These are phyloP conservation scores for Coniosporium apollinis DNA, from an alignment of 495 filamentous ascomycete genomes.

Conservation along the genomic window DNA sequence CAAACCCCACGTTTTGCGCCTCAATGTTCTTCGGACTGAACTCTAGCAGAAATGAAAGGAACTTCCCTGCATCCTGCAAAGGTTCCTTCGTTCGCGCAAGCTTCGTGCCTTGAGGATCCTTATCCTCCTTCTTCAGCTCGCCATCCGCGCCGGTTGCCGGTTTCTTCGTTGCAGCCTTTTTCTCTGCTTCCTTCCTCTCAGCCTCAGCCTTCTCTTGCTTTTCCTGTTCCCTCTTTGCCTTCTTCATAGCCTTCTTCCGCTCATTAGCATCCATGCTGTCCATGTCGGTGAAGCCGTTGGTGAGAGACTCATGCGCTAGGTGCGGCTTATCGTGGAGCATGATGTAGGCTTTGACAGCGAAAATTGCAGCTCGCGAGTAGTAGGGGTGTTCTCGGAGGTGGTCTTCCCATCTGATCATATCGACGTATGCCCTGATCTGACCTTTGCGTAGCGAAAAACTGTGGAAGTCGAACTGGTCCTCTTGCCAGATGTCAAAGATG, in stretches of 20 bases:
- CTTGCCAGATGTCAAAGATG: slow-evolving; percentile 93
- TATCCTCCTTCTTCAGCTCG: slow-evolving; percentile 58
- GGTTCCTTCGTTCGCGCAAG: slow-evolving; percentile 67
- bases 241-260: slow-evolving; percentile 85
- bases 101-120: slow-evolving; percentile 66
- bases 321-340: slow-evolving; percentile 61
- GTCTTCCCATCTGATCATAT: slow-evolving; percentile 96
- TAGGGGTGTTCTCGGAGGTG: slow-evolving; percentile 79
- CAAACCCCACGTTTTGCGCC: slow-evolving; percentile 70
- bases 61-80: slow-evolving; percentile 74
- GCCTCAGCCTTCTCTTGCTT: slow-evolving; percentile 67
- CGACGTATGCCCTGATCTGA: slow-evolving; percentile 84
- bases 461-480: slow-evolving; percentile 99
- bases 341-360: slow-evolving; percentile 66
- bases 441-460: slow-evolving; percentile 90
- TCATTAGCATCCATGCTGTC: slow-evolving; percentile 48
- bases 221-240: slow-evolving; percentile 83
- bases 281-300: slow-evolving; percentile 32
- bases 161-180: slow-evolving; percentile 32
- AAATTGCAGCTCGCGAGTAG: slow-evolving; percentile 71
- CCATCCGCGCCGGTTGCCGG: slow-evolving; percentile 31
- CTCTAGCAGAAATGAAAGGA: slow-evolving; percentile 62
- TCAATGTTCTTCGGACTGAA: slow-evolving; percentile 68
- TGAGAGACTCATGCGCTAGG: slow-evolving; percentile 37
- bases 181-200: slow-evolving; percentile 63